Base-by-base conservation (phyloP, 1,139 yeast species). In the Saccharomycopsis crataegensis region DNA sequence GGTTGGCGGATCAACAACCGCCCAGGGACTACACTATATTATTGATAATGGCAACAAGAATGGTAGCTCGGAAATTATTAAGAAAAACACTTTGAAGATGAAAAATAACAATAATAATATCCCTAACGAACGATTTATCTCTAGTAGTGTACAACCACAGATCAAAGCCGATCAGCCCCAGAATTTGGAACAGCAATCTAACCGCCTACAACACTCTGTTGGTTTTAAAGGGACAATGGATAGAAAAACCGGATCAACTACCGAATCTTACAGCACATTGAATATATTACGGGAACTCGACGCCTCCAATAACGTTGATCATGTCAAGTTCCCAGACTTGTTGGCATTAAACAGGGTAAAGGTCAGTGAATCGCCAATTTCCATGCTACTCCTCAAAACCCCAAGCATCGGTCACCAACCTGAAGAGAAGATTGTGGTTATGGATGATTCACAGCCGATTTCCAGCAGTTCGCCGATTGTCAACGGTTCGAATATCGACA, bases 381-480 rank as follows among this genome's bases (percentile, higher is more conserved):
- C 37, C 8, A 28, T 33, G 16, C 37, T 33, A 12, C 32, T 12
- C 5, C 49, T 52, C 32, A 50, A 52, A 46, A 50, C 53, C 42
- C 56, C 54, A 4, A 42, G 46, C 43, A 16, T 42, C 6, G 36
- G 45, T 8, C 45, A 45, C 7, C 16, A n/a, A 38, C 11, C 16
- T 9, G 46, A 47, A 22, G 46, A 34, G 7, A 38, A n/a, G 8
- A 36, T 51, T 8, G 14, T 51, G 16, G 14, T 28, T 46, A 45
- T 43, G 17, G 50, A 52, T 14, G 55, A 34, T 12, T 22, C 49
- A 17, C 22, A n/a, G 9, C 33, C 50, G 33, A 42, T 48, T 41
- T 6, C 41, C 9, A 47, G 48, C 32, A n/a, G 17, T 34, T 11
- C 14, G n/a, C 53, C 53, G 6, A 38, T 49, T 12, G 32, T 16